Percentiles rank a stretch among this genome's conserved stretches.
Evolutionary conservation across 2,329 filamentous ascomycete species (phyloP).

Genomic region (Ceratocystis huliohia): DNA sequence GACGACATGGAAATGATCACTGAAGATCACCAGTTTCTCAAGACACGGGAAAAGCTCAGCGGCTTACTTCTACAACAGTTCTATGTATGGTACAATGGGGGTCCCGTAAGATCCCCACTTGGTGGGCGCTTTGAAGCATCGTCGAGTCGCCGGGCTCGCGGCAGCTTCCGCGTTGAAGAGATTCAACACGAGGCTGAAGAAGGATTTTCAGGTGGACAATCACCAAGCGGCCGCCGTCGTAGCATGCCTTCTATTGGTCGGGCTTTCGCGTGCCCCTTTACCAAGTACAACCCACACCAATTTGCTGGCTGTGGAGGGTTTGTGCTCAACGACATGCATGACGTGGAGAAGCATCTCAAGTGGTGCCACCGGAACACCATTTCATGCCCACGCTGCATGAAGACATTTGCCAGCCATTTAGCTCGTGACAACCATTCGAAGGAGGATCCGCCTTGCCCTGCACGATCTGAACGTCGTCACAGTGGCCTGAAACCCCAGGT

Average conservation of each 20-base stretch:
- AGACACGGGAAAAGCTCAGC: conserved; percentile 3
- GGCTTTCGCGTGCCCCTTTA: conserved; percentile 18
- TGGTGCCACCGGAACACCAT: conserved; percentile 20
- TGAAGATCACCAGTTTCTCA: conserved; percentile 7
- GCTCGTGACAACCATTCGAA: conserved; percentile 15
- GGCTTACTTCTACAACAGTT: neutral
- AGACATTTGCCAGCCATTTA: conserved; percentile 13
- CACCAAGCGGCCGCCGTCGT: conserved; percentile 9
- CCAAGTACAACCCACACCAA: conserved; percentile 11
- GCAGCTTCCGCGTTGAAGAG: conserved; percentile 13
- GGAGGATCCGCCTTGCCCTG: conserved; percentile 14
- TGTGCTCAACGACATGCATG: conserved; percentile 14
- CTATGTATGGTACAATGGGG: neutral
- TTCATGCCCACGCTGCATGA: conserved; percentile 17
- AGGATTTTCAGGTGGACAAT: neutral
- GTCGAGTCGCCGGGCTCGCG: conserved; percentile 10
- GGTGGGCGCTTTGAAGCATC: neutral
- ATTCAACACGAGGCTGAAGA: conserved; percentile 6
- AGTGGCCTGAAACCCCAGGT: conserved; percentile 9
- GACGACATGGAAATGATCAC: conserved; percentile 12
- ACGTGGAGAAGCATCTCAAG: conserved; percentile 10
- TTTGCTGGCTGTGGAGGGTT: conserved; percentile 18
- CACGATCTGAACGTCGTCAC: neutral
- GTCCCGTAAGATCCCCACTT: conserved; percentile 6
- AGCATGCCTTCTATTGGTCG: neutral